These are phyloP conservation scores for Ceratocystis alfenasii DNA, from an alignment of 2,329 filamentous ascomycete genomes.

Conservation along the genomic window DNA sequence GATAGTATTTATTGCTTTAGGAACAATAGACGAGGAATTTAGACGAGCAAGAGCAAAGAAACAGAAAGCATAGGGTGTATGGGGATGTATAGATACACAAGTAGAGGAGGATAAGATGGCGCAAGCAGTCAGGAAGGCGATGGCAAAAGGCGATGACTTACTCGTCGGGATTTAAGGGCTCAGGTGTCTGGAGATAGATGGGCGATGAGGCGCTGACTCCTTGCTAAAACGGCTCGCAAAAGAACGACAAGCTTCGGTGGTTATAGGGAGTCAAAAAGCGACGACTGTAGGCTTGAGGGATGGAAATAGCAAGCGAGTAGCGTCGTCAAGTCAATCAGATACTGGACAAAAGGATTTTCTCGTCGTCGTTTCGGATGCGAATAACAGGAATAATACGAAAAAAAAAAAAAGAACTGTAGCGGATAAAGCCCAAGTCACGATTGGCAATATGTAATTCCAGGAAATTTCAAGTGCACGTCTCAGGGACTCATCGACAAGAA, in stretches of 20 bases:
- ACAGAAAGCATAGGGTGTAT: neutral
- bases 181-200: neutral
- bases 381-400: neutral
- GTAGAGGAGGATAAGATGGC: neutral
- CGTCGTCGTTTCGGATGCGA: conserved; percentile 3
- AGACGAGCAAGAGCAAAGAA: neutral
- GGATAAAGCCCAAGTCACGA: neutral
- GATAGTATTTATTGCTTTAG: neutral
- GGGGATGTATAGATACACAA: neutral
- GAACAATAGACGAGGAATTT: neutral
- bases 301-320: neutral
- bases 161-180: neutral
- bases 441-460: neutral
- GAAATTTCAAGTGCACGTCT: neutral
- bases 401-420: neutral
- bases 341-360: neutral
- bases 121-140: neutral
- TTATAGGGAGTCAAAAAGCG: neutral
- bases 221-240: too few relatives aligned
- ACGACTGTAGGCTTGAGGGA: neutral
- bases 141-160: conserved; percentile 1
- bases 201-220: neutral
- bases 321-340: neutral
- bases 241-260: neutral
- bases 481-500: neutral